Evolutionary conservation across 2,329 filamentous ascomycete species (phyloP).

Genomic region (Cordyceps tenuipes): DNA sequence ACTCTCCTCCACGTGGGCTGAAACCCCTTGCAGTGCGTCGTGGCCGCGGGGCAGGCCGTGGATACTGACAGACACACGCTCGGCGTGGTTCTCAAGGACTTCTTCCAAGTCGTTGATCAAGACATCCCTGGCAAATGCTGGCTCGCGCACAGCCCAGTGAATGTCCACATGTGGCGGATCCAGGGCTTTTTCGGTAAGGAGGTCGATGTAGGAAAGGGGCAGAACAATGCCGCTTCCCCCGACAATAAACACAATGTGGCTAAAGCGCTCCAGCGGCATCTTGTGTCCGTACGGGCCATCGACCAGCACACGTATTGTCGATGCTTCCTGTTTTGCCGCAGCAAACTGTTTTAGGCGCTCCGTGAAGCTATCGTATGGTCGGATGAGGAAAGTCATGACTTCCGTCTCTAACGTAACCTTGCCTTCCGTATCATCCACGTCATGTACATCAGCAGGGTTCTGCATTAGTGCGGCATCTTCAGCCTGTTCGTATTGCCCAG

Average conservation of each 20-base stretch:
- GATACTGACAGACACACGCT: slow-evolving; percentile 27
- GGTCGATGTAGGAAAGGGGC: slow-evolving; percentile 30
- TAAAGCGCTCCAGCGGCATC: slow-evolving; percentile 29
- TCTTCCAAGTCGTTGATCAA: slow-evolving; percentile 25
- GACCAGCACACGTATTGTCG: slow-evolving; percentile 28
- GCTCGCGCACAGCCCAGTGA: slow-evolving; percentile 33
- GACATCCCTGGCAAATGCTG: slow-evolving; percentile 28
- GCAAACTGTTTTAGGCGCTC: slow-evolving; percentile 27
- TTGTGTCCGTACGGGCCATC: slow-evolving; percentile 39
- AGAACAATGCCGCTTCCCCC: slow-evolving; percentile 39
- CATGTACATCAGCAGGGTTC: not conserved
- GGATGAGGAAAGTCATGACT: slow-evolving; percentile 34
- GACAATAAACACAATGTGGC: slow-evolving; percentile 33
- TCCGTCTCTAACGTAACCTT: not conserved
- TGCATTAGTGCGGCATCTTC: slow-evolving; percentile 23
- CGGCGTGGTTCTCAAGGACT: slow-evolving; percentile 16
- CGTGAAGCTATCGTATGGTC: slow-evolving; percentile 38
- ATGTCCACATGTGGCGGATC: slow-evolving; percentile 18
- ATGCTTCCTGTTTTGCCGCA: slow-evolving; percentile 14
- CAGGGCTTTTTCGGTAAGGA: slow-evolving; percentile 16
- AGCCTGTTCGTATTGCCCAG: slow-evolving; percentile 20
- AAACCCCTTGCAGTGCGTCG: slow-evolving; percentile 12
- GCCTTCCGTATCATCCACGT: not conserved
- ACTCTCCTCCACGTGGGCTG: slow-evolving; percentile 15
- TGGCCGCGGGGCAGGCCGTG: slow-evolving; percentile 24